Base-by-base conservation (phyloP, 73 alveolate genomes). In the Paramecium tetraurelia region DNA sequence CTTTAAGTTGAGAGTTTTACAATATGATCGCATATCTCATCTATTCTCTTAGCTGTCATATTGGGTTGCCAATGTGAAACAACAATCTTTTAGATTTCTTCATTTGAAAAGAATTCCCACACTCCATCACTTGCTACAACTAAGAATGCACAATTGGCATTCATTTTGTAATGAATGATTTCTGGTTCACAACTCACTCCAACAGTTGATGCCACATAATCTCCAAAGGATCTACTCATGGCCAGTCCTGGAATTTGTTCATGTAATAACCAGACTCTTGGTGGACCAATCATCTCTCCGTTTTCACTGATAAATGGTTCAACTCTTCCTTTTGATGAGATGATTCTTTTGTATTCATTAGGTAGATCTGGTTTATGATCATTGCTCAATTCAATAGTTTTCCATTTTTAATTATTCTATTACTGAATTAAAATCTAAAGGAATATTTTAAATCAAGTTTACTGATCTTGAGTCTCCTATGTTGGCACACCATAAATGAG, bases 211-310 rank as follows among this genome's bases (percentile, higher is more conserved):
- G 99, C 99, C 14, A 96, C 86, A 50, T 84, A 59, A 94, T 98
- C 99, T 27, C 99, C 99, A 31, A 98, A 50, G 10, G 99, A 96
- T 77, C 99, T 93, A 59, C 98, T 93, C 99, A 98, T 98, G 14
- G 99, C 99, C 27, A 98, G 95, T 1, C 99, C 99, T 8, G 99
- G 99, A 58, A 95, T 93, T 87, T 98, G 96, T 69, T 93, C 96
- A 85, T 96, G 92, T 86, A 89, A 93, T 83, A 97, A 92, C 99
- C 99, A 98, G 1, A 98, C 99, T 85, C 99, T 96, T 31, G 96
- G 92, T 1, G 99, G 99, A 0, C 99, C 99, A 2, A 95, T 33
- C 83, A 50, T 58, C 76, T 93, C 92, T 36, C 95, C 95, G 48
- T 83, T 75, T 46, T 92, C 93, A 27, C 93, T 95, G 83, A 89